Percentiles rank a stretch among this genome's conserved stretches.
phyloP scores from a whole-genome alignment of 768 basidiomycete species.

The Tulasnella sp. region DNA sequence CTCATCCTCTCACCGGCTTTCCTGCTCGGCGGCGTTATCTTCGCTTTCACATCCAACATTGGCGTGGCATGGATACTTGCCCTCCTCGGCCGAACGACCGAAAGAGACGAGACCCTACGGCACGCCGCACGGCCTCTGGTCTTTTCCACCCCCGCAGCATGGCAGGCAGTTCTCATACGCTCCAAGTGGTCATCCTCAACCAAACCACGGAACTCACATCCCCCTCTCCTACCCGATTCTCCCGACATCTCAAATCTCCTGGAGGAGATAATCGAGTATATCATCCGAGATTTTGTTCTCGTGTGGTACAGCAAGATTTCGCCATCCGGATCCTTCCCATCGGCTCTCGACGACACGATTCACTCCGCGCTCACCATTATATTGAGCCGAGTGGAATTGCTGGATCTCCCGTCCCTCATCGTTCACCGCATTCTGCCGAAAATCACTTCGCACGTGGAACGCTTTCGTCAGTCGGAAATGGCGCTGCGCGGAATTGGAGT shows the following conservation, averaged over 20 bases:
- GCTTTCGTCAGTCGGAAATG: conserved; percentile 87
- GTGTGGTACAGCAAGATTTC: conserved; percentile 90
- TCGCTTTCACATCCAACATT: conserved; percentile 38
- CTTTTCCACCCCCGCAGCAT: conserved; percentile 92
- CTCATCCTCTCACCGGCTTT: conserved; percentile 38
- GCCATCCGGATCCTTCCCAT: conserved; percentile 84
- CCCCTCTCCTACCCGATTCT: conserved; percentile 66
- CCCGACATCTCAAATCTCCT: conserved; percentile 69
- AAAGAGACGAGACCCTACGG: conserved; percentile 33
- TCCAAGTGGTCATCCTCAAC: conserved; percentile 82
- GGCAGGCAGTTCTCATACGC: conserved; percentile 86
- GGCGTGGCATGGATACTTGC: conserved; percentile 39
- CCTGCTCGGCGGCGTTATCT: conserved; percentile 31
- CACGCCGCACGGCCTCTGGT: conserved; percentile 71
- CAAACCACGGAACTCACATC: conserved; percentile 61
- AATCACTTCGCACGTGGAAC: conserved; percentile 85
- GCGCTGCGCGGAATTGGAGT: conserved; percentile 80
- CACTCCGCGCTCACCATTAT: conserved; percentile 66
- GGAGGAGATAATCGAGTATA: conserved; percentile 78
- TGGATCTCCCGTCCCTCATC: conserved; percentile 75
- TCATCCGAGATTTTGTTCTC: conserved; percentile 84
- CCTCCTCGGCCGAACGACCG: conserved; percentile 30
- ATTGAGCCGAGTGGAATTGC: conserved; percentile 55
- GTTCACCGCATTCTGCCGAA: conserved; percentile 88
- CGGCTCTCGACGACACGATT: conserved; percentile 75